Conservation (phyloP, 768 basidiomycete species). For the Phlegmacium glaucopus region DNA sequence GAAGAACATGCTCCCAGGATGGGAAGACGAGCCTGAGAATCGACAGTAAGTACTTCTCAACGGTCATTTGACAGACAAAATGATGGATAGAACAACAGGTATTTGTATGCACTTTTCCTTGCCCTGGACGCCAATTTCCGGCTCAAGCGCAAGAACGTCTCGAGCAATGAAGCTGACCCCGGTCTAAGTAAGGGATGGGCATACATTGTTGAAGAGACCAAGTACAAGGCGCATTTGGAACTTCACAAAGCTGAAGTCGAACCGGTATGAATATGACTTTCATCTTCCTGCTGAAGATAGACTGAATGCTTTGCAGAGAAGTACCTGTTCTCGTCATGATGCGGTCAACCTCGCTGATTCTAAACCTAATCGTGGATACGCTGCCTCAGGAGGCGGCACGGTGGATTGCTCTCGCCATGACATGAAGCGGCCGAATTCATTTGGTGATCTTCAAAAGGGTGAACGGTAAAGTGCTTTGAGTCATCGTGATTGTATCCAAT, state of each 20-base stretch:
- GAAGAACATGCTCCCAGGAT: slow-evolving; percentile 24
- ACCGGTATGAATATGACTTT: slow-evolving; percentile 8
- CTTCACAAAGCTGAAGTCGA: slow-evolving; percentile 13
- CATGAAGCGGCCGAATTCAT: slow-evolving; percentile 20
- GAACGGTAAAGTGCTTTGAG: slow-evolving; percentile 20
- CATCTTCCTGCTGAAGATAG: background rate
- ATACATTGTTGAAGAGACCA: slow-evolving; percentile 22
- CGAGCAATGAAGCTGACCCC: slow-evolving; percentile 19
- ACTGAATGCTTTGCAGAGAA: slow-evolving; percentile 13
- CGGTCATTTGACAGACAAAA: no score
- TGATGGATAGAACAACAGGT: slow-evolving; percentile 8
- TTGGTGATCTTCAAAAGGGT: slow-evolving; percentile 28
- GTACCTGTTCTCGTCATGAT: slow-evolving; percentile 23
- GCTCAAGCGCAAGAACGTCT: slow-evolving; percentile 24
- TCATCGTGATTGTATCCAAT: background rate
- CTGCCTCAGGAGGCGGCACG: slow-evolving; percentile 22
- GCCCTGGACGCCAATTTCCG: slow-evolving; percentile 22
- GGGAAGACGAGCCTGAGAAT: slow-evolving; percentile 14
- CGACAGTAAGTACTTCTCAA: background rate
- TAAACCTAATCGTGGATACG: slow-evolving; percentile 14
- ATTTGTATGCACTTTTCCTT: slow-evolving; percentile 23
- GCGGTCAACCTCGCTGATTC: slow-evolving; percentile 20
- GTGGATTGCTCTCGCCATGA: slow-evolving; percentile 27
- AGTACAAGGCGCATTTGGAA: slow-evolving; percentile 20
- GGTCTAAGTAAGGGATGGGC: slow-evolving; percentile 21